Evolutionary conservation across 768 basidiomycete genomes (phyloP).

Genomic region (Daedaleopsis sinensis): DNA sequence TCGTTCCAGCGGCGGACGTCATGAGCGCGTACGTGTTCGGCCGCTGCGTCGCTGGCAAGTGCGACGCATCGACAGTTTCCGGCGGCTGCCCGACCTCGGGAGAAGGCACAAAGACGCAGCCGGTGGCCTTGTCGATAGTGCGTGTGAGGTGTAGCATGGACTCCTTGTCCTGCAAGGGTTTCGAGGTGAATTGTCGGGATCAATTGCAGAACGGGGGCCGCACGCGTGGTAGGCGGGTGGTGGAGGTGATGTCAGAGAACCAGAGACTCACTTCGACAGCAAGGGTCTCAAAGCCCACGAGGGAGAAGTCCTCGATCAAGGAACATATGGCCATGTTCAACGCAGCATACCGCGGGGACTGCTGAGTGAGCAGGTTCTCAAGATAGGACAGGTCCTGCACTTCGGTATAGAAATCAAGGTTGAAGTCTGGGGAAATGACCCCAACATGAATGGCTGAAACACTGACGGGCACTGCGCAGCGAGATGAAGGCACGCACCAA

Average conservation of each 20-base stretch:
- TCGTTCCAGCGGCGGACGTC: constrained; percentile 60
- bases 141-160: constrained; percentile 91
- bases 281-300: constrained; percentile 95
- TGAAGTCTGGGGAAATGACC: constrained; percentile 69
- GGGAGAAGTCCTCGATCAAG: constrained; percentile 88
- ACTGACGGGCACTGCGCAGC: background rate
- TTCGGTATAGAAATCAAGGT: constrained; percentile 97
- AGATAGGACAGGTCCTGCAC: constrained; percentile 94
- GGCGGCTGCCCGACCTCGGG: constrained; percentile 33
- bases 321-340: constrained; percentile 91
- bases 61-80: constrained; percentile 35
- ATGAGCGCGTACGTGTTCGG: constrained; percentile 74
- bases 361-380: constrained; percentile 66
- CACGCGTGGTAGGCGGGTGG: no score
- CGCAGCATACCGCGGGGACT: constrained; percentile 70
- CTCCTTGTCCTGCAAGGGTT: constrained; percentile 71
- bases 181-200: no score
- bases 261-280: constrained; percentile 79
- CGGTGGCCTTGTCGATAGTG: constrained; percentile 87
- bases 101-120: constrained; percentile 84
- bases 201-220: no score
- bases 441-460: constrained; percentile 1
- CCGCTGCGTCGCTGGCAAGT: constrained; percentile 43
- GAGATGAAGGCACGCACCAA: constrained; percentile 55
- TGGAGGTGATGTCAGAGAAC: background rate